A percentile compares a stretch with the other conserved stretches of the same genome.
Evolutionary conservation across 805 yeast genomes (phyloP).

Genomic region (Wickerhamomyces mucosus): DNA sequence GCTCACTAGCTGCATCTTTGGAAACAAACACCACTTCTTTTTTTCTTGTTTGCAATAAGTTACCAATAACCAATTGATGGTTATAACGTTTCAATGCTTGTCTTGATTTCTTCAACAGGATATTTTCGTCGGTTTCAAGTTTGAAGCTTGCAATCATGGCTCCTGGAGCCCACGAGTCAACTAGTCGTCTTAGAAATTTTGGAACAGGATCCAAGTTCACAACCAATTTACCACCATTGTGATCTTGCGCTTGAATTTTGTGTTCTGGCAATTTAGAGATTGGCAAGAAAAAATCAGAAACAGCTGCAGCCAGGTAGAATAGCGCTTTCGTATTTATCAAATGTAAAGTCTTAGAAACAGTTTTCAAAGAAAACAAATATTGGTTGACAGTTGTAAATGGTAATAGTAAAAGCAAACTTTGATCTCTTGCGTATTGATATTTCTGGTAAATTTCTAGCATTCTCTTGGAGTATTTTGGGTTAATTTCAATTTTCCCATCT

Average conservation of each 20-base stretch:
- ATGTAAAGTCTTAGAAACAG: conserved; percentile 52
- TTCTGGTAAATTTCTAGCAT: conserved; percentile 53
- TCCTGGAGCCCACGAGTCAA: conserved; percentile 89
- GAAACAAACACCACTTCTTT: conserved; percentile 80
- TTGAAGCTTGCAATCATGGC: conserved; percentile 94
- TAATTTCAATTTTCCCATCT: conserved; percentile 52
- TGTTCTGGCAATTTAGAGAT: conserved; percentile 81
- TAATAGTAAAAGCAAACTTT: conserved; percentile 37
- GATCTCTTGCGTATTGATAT: conserved; percentile 31
- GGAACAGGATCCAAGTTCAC: conserved; percentile 95
- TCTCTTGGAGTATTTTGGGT: conserved; percentile 46
- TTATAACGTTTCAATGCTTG: conserved; percentile 77
- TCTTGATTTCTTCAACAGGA: conserved; percentile 65
- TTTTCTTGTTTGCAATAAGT: conserved; percentile 81
- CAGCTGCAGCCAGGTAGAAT: conserved; percentile 94
- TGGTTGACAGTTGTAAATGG: conserved; percentile 96
- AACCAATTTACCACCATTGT: conserved; percentile 57
- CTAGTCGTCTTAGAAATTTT: conserved; percentile 78
- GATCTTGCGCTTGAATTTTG: conserved; percentile 80
- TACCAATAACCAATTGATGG: conserved; percentile 94
- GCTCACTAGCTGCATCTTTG: conserved; percentile 25
- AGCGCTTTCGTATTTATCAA: conserved; percentile 48
- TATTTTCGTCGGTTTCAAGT: conserved; percentile 73
- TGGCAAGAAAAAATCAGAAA: conserved; percentile 92
- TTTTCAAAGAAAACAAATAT: conserved; percentile 74